These are phyloP conservation scores for Boletus coccyginus DNA, from an alignment of 768 basidiomycete genomes.

Conservation along the genomic window DNA sequence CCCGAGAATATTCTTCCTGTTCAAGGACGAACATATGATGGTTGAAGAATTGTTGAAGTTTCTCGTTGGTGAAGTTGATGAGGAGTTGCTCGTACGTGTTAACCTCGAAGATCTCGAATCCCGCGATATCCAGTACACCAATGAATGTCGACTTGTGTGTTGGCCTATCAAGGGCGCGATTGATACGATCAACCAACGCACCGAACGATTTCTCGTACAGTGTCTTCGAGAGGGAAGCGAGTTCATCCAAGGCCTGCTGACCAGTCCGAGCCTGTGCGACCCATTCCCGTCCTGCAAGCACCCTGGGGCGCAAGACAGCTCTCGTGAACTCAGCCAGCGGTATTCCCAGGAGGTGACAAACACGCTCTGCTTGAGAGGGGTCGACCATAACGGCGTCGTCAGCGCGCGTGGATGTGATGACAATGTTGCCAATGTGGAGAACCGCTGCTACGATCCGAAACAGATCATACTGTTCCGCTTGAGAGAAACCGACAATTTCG, in stretches of 20 bases:
- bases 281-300: conserved; percentile 95
- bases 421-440: conserved; percentile 93
- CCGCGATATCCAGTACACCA: conserved; percentile 97
- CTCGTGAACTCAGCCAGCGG: conserved; percentile 84
- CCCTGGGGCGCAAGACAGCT: conserved; percentile 84
- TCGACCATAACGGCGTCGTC: conserved; percentile 79
- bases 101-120: conserved; percentile 94
- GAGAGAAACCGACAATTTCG: conserved; percentile 84
- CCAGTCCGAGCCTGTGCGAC: conserved; percentile 89
- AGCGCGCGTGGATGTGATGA: conserved; percentile 71
- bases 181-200: conserved; percentile 90
- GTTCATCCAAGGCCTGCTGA: conserved; percentile 91
- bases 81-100: conserved; percentile 97
- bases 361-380: conserved; percentile 81
- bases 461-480: conserved; percentile 82
- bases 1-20: conserved; percentile 96
- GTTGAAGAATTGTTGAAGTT: conserved; percentile 96
- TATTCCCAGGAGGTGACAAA: conserved; percentile 89
- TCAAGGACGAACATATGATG: conserved; percentile 99
- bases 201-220: conserved; percentile 98
- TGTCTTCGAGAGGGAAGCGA: conserved; percentile 88
- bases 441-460: conserved; percentile 94
- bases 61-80: conserved; percentile 99
- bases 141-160: conserved; percentile 92
- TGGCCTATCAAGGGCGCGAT: conserved; percentile 90